These are phyloP conservation scores for Rostrohypoxylon terebratum DNA, from an alignment of 495 filamentous ascomycete species.

Conservation along the genomic window DNA sequence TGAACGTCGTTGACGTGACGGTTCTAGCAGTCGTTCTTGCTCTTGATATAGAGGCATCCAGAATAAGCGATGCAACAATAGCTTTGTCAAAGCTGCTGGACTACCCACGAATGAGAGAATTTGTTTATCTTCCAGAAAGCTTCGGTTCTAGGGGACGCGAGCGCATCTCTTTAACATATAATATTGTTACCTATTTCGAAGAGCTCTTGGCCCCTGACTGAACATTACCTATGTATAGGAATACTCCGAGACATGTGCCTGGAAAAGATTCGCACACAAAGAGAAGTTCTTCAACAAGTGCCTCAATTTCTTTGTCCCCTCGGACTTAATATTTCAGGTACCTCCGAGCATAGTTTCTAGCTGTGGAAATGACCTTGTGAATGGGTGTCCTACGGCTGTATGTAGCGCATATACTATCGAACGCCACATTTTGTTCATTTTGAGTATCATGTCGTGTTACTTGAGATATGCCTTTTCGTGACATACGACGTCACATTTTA, in stretches of 20 bases:
- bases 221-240: too few species aligned
- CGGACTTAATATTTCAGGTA: too few species aligned
- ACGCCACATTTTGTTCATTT: neutral
- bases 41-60: slow-evolving; percentile 4
- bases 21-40: neutral
- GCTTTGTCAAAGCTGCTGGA: neutral
- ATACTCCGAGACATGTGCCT: too few species aligned
- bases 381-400: neutral
- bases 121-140: too few species aligned
- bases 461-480: neutral
- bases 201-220: too few species aligned
- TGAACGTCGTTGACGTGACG: neutral
- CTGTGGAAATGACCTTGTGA: neutral
- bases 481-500: slow-evolving; percentile 1
- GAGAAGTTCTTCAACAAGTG: neutral
- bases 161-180: too few species aligned
- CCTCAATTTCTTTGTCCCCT: too few species aligned
- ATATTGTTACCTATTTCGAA: too few species aligned
- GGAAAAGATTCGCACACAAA: too few species aligned
- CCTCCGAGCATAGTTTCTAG: too few species aligned
- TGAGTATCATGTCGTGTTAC: neutral
- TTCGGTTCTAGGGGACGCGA: too few species aligned
- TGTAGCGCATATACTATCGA: neutral
- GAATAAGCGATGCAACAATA: neutral
- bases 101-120: too few species aligned